These are phyloP conservation scores for Cutaneotrichosporon dermatis DNA, from an alignment of 1,284 basidiomycete species.

Conservation along the genomic window DNA sequence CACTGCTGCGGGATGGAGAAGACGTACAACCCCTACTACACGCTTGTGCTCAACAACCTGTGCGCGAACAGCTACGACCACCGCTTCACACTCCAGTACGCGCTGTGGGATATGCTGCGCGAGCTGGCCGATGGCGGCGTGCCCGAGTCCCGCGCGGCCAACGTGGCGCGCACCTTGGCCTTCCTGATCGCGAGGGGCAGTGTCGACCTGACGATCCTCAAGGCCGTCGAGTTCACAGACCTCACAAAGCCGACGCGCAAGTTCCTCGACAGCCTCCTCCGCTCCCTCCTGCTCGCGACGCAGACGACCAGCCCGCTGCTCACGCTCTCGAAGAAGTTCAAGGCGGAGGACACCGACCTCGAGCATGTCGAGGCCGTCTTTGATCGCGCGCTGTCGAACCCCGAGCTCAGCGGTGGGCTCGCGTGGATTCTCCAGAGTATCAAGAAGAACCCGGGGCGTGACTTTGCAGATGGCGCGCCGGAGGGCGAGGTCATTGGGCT, in stretches of 20 bases:
- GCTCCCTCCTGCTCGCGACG: constrained; percentile 63
- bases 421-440: constrained; percentile 55
- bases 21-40: constrained; percentile 92
- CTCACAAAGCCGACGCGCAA: constrained; percentile 60
- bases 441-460: constrained; percentile 52
- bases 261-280: constrained; percentile 68
- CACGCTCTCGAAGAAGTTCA: constrained; percentile 32
- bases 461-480: constrained; percentile 45
- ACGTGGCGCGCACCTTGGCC: constrained; percentile 66
- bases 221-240: constrained; percentile 78
- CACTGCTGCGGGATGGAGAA: constrained; percentile 93
- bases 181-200: constrained; percentile 78
- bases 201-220: constrained; percentile 69
- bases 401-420: constrained; percentile 41
- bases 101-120: constrained; percentile 93
- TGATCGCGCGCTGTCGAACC: constrained; percentile 33
- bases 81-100: constrained; percentile 90
- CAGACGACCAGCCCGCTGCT: constrained; percentile 64
- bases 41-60: constrained; percentile 71
- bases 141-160: constrained; percentile 36
- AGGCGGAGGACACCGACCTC: constrained; percentile 46
- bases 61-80: constrained; percentile 57
- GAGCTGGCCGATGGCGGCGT: constrained; percentile 68
- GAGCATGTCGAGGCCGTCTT: constrained; percentile 47
- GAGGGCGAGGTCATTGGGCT: constrained; percentile 56